Percentiles rank a stretch among this genome's conserved stretches.
phyloP scores from a whole-genome alignment of 371 early-diverging fungal genomes.

The Apophysomyces ossiformis region DNA sequence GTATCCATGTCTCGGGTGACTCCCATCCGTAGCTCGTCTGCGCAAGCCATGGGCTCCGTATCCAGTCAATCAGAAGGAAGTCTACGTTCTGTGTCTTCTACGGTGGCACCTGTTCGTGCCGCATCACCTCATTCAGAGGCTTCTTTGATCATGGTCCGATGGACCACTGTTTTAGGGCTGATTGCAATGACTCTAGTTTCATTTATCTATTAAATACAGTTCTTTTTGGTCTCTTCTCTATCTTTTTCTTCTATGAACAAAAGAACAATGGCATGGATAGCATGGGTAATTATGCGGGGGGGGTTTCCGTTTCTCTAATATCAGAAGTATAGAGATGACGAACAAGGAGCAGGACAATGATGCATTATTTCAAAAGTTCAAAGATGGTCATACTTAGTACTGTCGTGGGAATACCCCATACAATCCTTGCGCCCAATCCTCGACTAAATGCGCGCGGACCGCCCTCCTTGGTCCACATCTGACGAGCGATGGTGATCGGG shows the following conservation, averaged over 20 bases:
- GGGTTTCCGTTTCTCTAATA: neutral
- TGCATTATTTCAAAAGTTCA: constrained; percentile 36
- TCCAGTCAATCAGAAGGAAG: neutral
- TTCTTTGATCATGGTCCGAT: constrained; percentile 10
- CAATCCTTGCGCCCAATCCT: constrained; percentile 63
- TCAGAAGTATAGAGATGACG: neutral
- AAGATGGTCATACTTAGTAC: constrained; percentile 72
- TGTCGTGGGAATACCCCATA: constrained; percentile 70
- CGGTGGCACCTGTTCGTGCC: neutral
- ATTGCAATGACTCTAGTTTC: constrained; percentile 12
- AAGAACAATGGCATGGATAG: too few relatives aligned
- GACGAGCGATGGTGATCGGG: constrained; percentile 45
- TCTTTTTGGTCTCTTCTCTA: constrained; percentile 9
- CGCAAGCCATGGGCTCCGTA: neutral
- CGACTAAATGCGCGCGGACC: constrained; percentile 64
- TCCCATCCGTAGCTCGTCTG: neutral
- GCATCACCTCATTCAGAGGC: neutral
- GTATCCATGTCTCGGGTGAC: constrained; percentile 9
- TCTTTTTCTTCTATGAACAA: neutral
- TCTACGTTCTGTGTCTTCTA: neutral
- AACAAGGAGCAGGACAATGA: neutral
- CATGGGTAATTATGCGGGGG: too few relatives aligned
- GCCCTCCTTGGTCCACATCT: constrained; percentile 63
- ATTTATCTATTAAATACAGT: constrained; percentile 6
- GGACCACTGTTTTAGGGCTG: neutral